Base-by-base conservation (phyloP, 306 rosid genomes). In the Vigna radiata region DNA sequence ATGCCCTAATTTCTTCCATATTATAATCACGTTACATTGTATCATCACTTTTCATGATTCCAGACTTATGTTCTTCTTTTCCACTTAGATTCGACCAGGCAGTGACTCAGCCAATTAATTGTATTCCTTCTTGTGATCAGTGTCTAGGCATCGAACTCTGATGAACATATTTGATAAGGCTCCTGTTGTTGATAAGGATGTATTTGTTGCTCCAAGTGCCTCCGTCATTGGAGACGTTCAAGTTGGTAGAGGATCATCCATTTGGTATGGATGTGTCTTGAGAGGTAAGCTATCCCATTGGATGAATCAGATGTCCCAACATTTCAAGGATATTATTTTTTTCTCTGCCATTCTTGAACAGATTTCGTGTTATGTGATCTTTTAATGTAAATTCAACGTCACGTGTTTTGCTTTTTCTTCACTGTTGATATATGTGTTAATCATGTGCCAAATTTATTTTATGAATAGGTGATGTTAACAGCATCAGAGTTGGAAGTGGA, bases 211-310 rank as follows among this genome's bases (percentile, higher is more conserved):
- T 4, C 99, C 97, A 3, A 90, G 97, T 83, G 97, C 97, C n/a
- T 91, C 97, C 21, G 31, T 95, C 76, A 87, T 91, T 48, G 97
- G 97, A 12, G 93, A 95, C 56, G 97, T 95, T 43, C 84, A 87
- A 65, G 88, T 95, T 75, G 99, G 99, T 39, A 82, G 86, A 53
- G 93, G 90, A 10, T 90, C 97, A 1, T 95, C 97, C 8, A 87
- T 95, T 86, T 95, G 98, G 98, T 95, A 95, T 79, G 98, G 98
- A 37, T 89, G 91, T 81, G 93, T 95, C 73, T 80, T 95, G 92
- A 92, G 99, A 89, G 97, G 98, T 95, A 79, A 83, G 82, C 13
- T 48, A 13, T 59, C 33, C 59, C 13, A 62, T 46, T 69, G 53
- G 23, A 8, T 14, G 49, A 69, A 65, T 76, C 52, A 3, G 23